Evolutionary conservation across 805 yeast genomes (phyloP), one percentile per base, ranked within the genome.

Genomic region (Jamesozyma jinghongensis): DNA sequence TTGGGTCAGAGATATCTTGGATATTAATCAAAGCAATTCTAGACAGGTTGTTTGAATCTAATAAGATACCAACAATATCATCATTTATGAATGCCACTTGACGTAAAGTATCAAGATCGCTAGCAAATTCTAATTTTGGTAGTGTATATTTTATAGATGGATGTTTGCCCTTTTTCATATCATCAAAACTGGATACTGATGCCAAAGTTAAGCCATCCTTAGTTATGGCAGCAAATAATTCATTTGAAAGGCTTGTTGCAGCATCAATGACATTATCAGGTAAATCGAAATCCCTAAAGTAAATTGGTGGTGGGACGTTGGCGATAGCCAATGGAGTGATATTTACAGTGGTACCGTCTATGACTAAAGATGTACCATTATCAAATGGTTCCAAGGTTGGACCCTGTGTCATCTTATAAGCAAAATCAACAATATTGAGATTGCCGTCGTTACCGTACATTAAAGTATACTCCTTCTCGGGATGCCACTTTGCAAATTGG

Each of bases 221-320:
- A 1, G 81, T 70, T 30, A 82, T 59, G 0, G 76, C 70, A 0
- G 85, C 88, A 52, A 74, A 73, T 3, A 57, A 48, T 39, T 71
- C 74, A 57, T 82, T 85, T 10, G 75, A 66, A 38, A 70, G 61
- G 45, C 80, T 74, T 4, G 79, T 74, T 0, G 94, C 82, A 33
- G 75, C 73, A 52, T 82, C 85, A 17, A 70, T 58, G 6, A 86
- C 76, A 42, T 75, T 75, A 1, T 65, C 68, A 7, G 67, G 68
- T 11, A 77, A 64, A 8, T 71, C 74, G 38, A 85, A 61, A 37
- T 79, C 84, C 43, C 94, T 71, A 55, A 72, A 81, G 19, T 85
- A 73, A 56, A 85, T 77, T 33, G 99, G 99, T 1, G 99, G 99
- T 3, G 99, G 99, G 10, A 86, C 90, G 56, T 80, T 86, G 2